Evolutionary conservation across 805 yeast species (phyloP).

Genomic region (Nakazawaea holstii): DNA sequence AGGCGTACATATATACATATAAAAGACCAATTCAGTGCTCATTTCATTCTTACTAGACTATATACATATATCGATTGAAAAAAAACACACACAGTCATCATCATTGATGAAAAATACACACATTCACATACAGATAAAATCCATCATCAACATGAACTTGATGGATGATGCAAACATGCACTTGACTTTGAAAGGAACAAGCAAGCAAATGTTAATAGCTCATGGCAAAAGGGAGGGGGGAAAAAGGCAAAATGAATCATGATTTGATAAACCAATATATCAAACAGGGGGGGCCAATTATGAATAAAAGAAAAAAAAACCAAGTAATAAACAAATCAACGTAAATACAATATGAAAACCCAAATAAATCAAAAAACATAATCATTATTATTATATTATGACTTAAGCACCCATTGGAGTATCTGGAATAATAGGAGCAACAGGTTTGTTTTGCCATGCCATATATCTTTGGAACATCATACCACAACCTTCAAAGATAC

Average conservation of each 20-base stretch:
- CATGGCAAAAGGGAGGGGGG: too few relatives aligned
- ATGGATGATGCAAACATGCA: too few relatives aligned
- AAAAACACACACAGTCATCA: too few relatives aligned
- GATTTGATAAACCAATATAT: background rate
- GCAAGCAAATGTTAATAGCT: too few relatives aligned
- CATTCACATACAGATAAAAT: too few relatives aligned
- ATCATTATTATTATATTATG: background rate
- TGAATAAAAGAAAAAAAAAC: too few relatives aligned
- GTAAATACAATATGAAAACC: background rate
- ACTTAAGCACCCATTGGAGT: conserved; percentile 30
- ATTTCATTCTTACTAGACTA: background rate
- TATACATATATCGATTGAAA: background rate
- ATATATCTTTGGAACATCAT: conserved; percentile 88
- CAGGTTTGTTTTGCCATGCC: conserved; percentile 77
- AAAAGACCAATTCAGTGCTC: background rate
- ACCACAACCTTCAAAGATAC: conserved; percentile 97
- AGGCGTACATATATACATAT: too few relatives aligned
- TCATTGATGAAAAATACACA: too few relatives aligned
- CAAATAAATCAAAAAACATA: background rate
- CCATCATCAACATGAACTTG: too few relatives aligned
- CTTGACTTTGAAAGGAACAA: too few relatives aligned
- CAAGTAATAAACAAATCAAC: too few relatives aligned
- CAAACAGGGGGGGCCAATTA: background rate
- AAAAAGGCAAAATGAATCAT: background rate
- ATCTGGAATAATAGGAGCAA: conserved; percentile 55